A percentile compares a stretch with the other conserved stretches of the same genome.
phyloP scores from a whole-genome alignment of 495 filamentous ascomycete species.

The Penicillium argentinense region DNA sequence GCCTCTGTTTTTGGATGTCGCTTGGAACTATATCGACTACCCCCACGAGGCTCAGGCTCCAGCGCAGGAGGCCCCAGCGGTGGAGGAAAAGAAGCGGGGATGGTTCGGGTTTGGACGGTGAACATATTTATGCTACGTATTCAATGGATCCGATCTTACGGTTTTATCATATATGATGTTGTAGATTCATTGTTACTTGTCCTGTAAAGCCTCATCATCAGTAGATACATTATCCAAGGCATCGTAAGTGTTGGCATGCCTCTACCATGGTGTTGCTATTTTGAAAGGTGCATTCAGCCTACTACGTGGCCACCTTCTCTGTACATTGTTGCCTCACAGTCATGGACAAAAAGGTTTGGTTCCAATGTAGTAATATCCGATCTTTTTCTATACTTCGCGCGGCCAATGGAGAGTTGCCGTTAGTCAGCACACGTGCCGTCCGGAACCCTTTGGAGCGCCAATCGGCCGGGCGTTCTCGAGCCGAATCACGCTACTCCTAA shows the following conservation, averaged over 20 bases:
- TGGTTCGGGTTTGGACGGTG: constrained; percentile 91
- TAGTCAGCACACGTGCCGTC: constrained; percentile 17
- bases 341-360: too few relatives aligned
- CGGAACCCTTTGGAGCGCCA: constrained; percentile 3
- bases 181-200: too few relatives aligned
- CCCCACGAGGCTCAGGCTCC: constrained; percentile 54
- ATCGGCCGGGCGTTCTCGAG: constrained; percentile 13
- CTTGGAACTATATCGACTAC: constrained; percentile 98
- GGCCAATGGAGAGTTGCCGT: not conserved
- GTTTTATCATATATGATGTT: constrained; percentile 1
- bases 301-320: too few relatives aligned
- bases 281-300: too few relatives aligned
- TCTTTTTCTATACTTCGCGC: not conserved
- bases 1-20: constrained; percentile 92
- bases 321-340: too few relatives aligned
- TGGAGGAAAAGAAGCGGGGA: constrained; percentile 62
- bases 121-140: too few relatives aligned
- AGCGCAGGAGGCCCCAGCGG: constrained; percentile 20
- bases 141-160: too few relatives aligned
- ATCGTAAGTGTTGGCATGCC: too few relatives aligned
- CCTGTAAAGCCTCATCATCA: too few relatives aligned
- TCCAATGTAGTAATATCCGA: too few relatives aligned
- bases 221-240: too few relatives aligned
- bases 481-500: constrained; percentile 19
- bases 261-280: too few relatives aligned